Conservation (phyloP, 2,329 filamentous ascomycete species). For the Colletotrichum sp. region DNA sequence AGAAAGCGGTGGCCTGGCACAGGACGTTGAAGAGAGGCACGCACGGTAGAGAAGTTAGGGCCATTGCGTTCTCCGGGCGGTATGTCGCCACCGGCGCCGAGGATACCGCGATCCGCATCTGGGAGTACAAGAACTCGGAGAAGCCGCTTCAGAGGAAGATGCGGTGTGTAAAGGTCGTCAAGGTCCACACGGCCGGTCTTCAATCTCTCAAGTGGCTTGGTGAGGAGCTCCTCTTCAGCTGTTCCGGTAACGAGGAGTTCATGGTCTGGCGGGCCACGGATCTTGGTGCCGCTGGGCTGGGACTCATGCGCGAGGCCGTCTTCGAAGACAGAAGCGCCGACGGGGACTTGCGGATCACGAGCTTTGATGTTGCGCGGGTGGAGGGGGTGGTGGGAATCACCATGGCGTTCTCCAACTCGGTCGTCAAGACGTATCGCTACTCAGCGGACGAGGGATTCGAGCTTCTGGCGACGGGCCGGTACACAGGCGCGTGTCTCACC, state of each 20-base stretch:
- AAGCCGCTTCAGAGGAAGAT: conserved; percentile 25
- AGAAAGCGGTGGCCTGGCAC: conserved; percentile 27
- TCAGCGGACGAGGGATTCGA: conserved; percentile 44
- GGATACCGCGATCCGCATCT: conserved; percentile 78
- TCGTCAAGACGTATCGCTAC: conserved; percentile 66
- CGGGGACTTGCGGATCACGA: conserved; percentile 79
- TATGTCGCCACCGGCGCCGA: conserved; percentile 72
- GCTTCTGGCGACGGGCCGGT: conserved; percentile 59
- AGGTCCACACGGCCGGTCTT: conserved; percentile 82
- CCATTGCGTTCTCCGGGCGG: conserved; percentile 41
- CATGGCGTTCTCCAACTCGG: conserved; percentile 85
- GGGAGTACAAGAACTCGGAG: conserved; percentile 43
- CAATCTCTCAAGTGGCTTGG: conserved; percentile 79
- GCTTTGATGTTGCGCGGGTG: conserved; percentile 65
- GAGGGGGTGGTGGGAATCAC: conserved; percentile 60
- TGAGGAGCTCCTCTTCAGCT: conserved; percentile 75
- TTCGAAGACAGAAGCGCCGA: conserved; percentile 55
- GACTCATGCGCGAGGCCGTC: conserved; percentile 60
- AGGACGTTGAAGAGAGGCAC: conserved; percentile 69
- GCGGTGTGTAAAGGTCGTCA: conserved; percentile 67
- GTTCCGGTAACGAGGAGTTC: conserved; percentile 87
- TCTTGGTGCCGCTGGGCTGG: conserved; percentile 57
- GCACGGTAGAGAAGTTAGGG: conserved; percentile 86
- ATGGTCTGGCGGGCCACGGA: conserved; percentile 76
- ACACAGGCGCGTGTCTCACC: conserved; percentile 79